These are phyloP conservation scores for Celoporthe dispersa DNA, from an alignment of 2,329 filamentous ascomycete species.

Conservation along the genomic window DNA sequence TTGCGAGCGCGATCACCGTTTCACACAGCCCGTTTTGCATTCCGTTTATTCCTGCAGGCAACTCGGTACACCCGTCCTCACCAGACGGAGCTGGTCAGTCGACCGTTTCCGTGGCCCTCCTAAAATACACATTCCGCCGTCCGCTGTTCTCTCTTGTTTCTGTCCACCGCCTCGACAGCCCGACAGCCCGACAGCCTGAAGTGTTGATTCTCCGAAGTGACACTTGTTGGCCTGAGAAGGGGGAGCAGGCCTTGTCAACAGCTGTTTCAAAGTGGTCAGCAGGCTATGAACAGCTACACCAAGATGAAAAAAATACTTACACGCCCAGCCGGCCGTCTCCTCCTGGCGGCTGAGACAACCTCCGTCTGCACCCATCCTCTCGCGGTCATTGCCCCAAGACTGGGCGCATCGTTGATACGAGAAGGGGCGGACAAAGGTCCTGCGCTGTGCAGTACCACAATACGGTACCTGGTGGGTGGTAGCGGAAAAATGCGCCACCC, in stretches of 20 bases:
- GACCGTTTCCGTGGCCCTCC: no score
- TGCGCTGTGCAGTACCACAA: no score
- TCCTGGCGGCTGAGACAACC: background rate
- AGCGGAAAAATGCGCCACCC: background rate
- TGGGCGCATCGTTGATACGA: background rate
- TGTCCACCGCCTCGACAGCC: slow-evolving; percentile 1
- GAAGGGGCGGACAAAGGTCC: background rate
- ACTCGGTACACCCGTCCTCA: no score
- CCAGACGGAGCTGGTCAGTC: no score
- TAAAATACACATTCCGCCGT: background rate
- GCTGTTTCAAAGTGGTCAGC: background rate
- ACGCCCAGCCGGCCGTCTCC: background rate
- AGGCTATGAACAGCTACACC: background rate
- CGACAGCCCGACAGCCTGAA: background rate
- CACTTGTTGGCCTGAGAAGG: background rate
- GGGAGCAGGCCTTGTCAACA: background rate
- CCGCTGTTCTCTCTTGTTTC: background rate
- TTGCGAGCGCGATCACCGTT: no score
- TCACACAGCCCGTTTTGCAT: no score
- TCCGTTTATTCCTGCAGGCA: no score
- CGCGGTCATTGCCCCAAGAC: background rate
- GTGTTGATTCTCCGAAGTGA: background rate
- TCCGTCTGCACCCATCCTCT: background rate
- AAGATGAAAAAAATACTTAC: background rate
- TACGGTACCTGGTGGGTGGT: no score